These are phyloP conservation scores for Ocimum tenuiflorum DNA, from an alignment of 257 asterid genomes.

Conservation along the genomic window DNA sequence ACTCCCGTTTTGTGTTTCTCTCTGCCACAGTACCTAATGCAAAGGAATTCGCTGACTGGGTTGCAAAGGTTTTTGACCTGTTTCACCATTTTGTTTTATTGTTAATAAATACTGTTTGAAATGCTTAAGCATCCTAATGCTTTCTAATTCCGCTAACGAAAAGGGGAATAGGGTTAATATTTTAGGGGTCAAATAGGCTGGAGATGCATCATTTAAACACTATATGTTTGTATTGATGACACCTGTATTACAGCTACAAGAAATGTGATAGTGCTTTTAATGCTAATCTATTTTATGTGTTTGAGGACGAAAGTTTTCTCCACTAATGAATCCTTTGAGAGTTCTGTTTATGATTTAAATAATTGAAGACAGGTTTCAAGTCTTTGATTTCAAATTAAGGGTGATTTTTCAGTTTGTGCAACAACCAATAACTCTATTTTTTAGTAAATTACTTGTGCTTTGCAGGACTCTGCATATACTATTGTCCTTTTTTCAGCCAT, in stretches of 20 bases:
- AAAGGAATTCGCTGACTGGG: constrained; percentile 97
- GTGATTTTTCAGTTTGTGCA: background rate
- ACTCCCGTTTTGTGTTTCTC: constrained; percentile 79
- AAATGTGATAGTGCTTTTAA: background rate
- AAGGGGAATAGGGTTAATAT: no score
- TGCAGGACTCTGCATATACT: background rate
- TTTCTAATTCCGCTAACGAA: no score
- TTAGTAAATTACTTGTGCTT: background rate
- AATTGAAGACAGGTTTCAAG: background rate
- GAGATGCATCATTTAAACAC: background rate
- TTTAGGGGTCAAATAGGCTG: no score
- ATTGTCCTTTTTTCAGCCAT: background rate
- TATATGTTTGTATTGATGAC: background rate
- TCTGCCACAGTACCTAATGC: constrained; percentile 97
- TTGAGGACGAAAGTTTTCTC: background rate
- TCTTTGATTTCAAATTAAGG: background rate
- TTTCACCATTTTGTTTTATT: background rate
- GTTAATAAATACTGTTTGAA: background rate
- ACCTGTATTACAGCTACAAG: constrained; percentile 2
- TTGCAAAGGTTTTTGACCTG: constrained; percentile 66
- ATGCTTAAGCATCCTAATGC: background rate
- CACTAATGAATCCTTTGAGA: background rate
- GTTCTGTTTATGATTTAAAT: background rate
- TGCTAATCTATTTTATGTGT: background rate
- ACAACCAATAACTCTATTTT: background rate